Base-by-base conservation (phyloP, 345 rosid species). In the Populus pruinosa region DNA sequence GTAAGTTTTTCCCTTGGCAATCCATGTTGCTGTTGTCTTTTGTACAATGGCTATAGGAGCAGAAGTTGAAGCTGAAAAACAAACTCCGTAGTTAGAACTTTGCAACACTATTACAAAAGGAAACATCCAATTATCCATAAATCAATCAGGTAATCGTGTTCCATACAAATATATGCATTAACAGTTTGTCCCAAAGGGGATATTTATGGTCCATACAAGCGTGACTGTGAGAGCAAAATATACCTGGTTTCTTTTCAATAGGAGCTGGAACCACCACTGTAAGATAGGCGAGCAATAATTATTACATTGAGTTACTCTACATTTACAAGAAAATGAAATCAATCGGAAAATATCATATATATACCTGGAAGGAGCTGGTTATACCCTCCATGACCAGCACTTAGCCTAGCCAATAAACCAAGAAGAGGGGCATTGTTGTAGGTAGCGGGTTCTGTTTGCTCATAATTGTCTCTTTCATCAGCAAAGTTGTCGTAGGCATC, bases 361-460 rank as follows among this genome's bases (percentile, higher is more conserved):
- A 61, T 89, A 92, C 98, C 95, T 73, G 98, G 97, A 87, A 96
- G 96, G 78, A 96, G 91, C 86, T 96, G 99, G 80, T 93, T 92
- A 44, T 87, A 91, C 5, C 92, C 92, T 0, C 91, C 79, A 33
- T 85, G 92, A 27, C 96, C 98, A 61, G 87, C 89, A 76, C 80
- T 71, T 16, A 96, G 82, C n/a, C 98, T 83, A 43, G 99, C 99
- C 82, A 96, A 82, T 75, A 92, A 84, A 67, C 99, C 99, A 18
- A 94, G 88, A 7, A 96, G 86, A 20, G 98, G 99, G 72, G 99
- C 98, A 78, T 96, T 96, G 86, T 94, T 96, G 86, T 96, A 96
- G 67, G 98, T 93, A 47, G 99, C 98, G 23, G 99, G 99, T 83
- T 96, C 99, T 16, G 99, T 94, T 82, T 96, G 99, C 81, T 96